Percentiles rank a stretch among this genome's conserved stretches.
Evolutionary conservation across 352 stramenopile species (phyloP).

Genomic region (Aphanomyces invadans): DNA sequence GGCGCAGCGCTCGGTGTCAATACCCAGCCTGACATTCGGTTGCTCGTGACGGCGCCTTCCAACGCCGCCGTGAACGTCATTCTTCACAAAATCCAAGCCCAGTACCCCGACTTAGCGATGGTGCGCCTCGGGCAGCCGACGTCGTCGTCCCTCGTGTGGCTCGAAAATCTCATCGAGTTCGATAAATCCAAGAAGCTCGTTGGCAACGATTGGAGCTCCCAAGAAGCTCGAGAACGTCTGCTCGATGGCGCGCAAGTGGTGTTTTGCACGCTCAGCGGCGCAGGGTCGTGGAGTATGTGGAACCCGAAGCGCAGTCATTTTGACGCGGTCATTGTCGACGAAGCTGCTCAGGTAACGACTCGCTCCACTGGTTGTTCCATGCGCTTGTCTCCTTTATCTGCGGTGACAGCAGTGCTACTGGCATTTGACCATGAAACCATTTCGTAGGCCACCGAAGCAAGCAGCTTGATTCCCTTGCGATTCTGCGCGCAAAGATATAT

Average conservation of each 20-base stretch:
- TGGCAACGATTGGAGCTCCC: not conserved
- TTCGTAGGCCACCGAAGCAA: slow-evolving; percentile 5
- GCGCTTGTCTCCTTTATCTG: too few species aligned
- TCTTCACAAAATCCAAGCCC: slow-evolving; percentile 54
- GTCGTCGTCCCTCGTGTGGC: not conserved
- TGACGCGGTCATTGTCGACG: slow-evolving; percentile 26
- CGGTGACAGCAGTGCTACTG: too few species aligned
- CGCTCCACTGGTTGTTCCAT: too few species aligned
- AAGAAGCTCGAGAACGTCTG: slow-evolving; percentile 53
- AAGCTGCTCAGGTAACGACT: slow-evolving; percentile 21
- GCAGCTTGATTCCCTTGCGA: slow-evolving; percentile 15
- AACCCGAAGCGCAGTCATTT: slow-evolving; percentile 18
- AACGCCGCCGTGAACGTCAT: slow-evolving; percentile 77
- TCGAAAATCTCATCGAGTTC: slow-evolving; percentile 16
- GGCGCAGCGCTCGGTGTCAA: slow-evolving; percentile 47
- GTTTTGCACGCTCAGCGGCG: slow-evolving; percentile 79
- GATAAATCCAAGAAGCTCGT: not conserved
- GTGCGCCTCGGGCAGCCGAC: slow-evolving; percentile 8
- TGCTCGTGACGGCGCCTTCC: slow-evolving; percentile 68
- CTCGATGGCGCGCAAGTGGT: slow-evolving; percentile 72
- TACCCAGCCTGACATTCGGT: slow-evolving; percentile 45
- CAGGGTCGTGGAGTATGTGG: slow-evolving; percentile 55
- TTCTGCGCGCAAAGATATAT: slow-evolving; percentile 13
- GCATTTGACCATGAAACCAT: too few species aligned
- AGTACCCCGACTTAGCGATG: slow-evolving; percentile 44